Conservation (phyloP, 768 basidiomycete genomes). For the Cystobasidium tubakii region DNA sequence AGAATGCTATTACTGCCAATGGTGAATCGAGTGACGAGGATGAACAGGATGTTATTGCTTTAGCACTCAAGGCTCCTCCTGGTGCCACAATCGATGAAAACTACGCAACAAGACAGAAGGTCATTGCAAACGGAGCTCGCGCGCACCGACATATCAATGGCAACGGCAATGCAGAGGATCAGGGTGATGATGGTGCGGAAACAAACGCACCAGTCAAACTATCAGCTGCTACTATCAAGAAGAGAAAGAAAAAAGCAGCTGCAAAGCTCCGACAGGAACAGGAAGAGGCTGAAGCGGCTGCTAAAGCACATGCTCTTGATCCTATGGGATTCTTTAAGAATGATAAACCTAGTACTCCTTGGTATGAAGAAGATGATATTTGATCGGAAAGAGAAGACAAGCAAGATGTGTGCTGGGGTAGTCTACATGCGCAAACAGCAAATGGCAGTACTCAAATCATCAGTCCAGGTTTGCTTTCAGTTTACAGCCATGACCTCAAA, state of each 20-base stretch:
- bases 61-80: background rate
- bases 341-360: conserved; percentile 13
- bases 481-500: no score
- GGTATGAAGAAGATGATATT: conserved; percentile 16
- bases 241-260: conserved; percentile 13
- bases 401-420: no score
- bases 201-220: background rate
- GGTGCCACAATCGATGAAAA: conserved; percentile 12
- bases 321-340: conserved; percentile 15
- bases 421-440: no score
- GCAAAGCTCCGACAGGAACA: background rate
- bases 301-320: conserved; percentile 16
- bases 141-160: conserved; percentile 9
- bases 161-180: background rate
- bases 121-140: background rate
- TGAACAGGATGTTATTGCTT: conserved; percentile 9
- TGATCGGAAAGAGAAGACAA: background rate
- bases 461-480: no score
- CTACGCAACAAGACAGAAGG: background rate
- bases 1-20: background rate
- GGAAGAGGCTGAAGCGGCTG: background rate
- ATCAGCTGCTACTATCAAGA: conserved; percentile 18
- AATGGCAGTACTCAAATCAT: no score
- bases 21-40: background rate
- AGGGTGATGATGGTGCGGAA: background rate